Evolutionary conservation across 2,329 filamentous ascomycete species (phyloP).

Genomic region (Penicillium polonicum): DNA sequence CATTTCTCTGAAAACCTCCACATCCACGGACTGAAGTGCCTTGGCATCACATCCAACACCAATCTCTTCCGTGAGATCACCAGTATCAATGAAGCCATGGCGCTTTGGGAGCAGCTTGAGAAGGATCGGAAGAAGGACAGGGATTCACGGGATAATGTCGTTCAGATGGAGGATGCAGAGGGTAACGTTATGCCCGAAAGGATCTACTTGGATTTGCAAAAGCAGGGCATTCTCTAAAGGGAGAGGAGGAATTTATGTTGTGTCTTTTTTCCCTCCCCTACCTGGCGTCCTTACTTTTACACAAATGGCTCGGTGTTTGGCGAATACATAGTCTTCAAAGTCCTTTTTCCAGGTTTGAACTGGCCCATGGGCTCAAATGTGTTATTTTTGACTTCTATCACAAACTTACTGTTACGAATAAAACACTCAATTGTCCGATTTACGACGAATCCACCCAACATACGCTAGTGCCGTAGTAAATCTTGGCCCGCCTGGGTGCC

Average conservation of each 20-base stretch:
- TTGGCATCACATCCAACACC: slow-evolving; percentile 84
- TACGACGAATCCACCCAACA: not conserved
- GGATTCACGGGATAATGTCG: slow-evolving; percentile 75
- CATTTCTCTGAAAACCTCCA: slow-evolving; percentile 95
- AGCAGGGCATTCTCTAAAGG: slow-evolving; percentile 75
- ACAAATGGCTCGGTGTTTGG: slow-evolving; percentile 35
- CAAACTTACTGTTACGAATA: not conserved
- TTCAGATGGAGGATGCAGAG: slow-evolving; percentile 97
- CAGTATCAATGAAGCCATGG: slow-evolving; percentile 81
- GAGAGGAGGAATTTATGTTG: too few relatives aligned
- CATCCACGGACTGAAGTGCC: slow-evolving; percentile 87
- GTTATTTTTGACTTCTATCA: not conserved
- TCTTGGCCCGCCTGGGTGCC: not conserved
- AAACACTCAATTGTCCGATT: not conserved
- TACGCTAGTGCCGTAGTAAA: not conserved
- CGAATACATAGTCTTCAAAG: slow-evolving; percentile 13
- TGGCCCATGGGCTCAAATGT: not conserved
- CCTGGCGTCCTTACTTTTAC: slow-evolving; percentile 7
- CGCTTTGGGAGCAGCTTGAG: slow-evolving; percentile 91
- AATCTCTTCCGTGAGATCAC: slow-evolving; percentile 92
- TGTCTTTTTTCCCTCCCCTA: not conserved
- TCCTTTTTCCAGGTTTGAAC: not conserved
- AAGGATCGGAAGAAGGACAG: slow-evolving; percentile 76
- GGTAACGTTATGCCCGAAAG: slow-evolving; percentile 99
- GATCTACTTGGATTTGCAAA: slow-evolving; percentile 92